A percentile compares a stretch with the other conserved stretches of the same genome.
Conservation (phyloP, 768 basidiomycete species). For the Pulveroboletus frians region DNA sequence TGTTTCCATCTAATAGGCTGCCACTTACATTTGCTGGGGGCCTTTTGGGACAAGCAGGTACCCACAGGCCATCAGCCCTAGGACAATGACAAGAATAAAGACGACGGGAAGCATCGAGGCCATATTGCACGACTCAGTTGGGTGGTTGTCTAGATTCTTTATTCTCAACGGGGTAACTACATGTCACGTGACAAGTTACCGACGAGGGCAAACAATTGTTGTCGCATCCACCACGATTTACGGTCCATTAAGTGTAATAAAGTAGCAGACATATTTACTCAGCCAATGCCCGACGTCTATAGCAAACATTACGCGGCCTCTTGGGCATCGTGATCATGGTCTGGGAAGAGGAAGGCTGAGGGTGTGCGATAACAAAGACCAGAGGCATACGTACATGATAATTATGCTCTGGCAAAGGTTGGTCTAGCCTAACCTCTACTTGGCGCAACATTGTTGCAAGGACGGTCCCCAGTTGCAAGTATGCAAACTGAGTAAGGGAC, state of each 20-base stretch:
- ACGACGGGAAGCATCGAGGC: constrained; percentile 66
- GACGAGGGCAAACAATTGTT: not conserved
- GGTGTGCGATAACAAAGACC: not conserved
- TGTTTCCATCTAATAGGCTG: not conserved
- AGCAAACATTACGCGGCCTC: constrained; percentile 56
- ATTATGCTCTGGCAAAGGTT: constrained; percentile 70
- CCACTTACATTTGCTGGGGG: constrained; percentile 79
- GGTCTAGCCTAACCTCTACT: constrained; percentile 64
- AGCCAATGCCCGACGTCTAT: constrained; percentile 59
- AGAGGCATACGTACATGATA: constrained; percentile 65
- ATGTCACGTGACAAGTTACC: constrained; percentile 7
- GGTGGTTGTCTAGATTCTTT: too few species aligned
- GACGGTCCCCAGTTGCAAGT: constrained; percentile 85
- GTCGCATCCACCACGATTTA: too few species aligned
- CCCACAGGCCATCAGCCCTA: constrained; percentile 56
- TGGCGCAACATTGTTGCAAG: constrained; percentile 72
- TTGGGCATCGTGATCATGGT: constrained; percentile 94
- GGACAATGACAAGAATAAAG: constrained; percentile 58
- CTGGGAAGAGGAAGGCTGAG: constrained; percentile 35
- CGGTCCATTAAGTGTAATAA: constrained; percentile 1
- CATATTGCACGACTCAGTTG: constrained; percentile 37
- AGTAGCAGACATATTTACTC: constrained; percentile 21
- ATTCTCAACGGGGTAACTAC: too few species aligned
- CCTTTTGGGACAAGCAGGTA: constrained; percentile 81
- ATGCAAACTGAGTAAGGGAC: constrained; percentile 64